Conservation (phyloP, 2,329 filamentous ascomycete species). For the Fragosphaeria purpurea region DNA sequence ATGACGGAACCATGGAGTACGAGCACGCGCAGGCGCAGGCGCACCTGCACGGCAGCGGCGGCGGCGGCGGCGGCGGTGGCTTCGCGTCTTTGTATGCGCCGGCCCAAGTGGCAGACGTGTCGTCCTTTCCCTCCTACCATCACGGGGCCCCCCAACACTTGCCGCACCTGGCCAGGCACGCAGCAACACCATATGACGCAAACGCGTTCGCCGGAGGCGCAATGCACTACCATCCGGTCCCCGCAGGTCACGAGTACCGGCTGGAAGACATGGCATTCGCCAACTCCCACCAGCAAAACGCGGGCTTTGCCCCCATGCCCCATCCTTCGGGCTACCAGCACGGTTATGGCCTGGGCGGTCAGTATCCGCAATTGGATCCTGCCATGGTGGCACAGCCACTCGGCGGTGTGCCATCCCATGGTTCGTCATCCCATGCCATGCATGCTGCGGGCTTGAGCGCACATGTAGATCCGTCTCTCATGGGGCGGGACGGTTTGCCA, state of each 20-base stretch:
- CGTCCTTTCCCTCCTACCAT: slow-evolving; percentile 3
- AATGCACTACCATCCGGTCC: slow-evolving; percentile 25
- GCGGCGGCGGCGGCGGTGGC: slow-evolving; percentile 10
- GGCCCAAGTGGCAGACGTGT: slow-evolving; percentile 5
- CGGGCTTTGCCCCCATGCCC: background rate
- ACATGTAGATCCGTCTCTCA: slow-evolving; percentile 21
- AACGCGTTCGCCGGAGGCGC: slow-evolving; percentile 17
- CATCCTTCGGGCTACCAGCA: background rate
- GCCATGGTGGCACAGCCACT: background rate
- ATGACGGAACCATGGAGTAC: slow-evolving; percentile 12
- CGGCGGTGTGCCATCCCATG: background rate
- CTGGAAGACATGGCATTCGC: slow-evolving; percentile 3
- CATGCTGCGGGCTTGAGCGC: slow-evolving; percentile 11
- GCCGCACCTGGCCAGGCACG: slow-evolving; percentile 25
- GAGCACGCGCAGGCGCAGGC: no score
- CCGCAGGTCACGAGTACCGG: slow-evolving; percentile 10
- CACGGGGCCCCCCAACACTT: slow-evolving; percentile 24
- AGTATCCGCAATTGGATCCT: background rate
- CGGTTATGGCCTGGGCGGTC: background rate
- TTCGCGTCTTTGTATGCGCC: slow-evolving; percentile 11
- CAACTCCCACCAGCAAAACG: slow-evolving; percentile 1
- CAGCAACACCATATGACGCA: slow-evolving; percentile 27
- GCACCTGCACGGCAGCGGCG: no score
- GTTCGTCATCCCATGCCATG: background rate
- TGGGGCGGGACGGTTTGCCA: slow-evolving; percentile 11